phyloP scores from a whole-genome alignment of 202 grass and related monocot genomes.

The Brachypodium distachyon region DNA sequence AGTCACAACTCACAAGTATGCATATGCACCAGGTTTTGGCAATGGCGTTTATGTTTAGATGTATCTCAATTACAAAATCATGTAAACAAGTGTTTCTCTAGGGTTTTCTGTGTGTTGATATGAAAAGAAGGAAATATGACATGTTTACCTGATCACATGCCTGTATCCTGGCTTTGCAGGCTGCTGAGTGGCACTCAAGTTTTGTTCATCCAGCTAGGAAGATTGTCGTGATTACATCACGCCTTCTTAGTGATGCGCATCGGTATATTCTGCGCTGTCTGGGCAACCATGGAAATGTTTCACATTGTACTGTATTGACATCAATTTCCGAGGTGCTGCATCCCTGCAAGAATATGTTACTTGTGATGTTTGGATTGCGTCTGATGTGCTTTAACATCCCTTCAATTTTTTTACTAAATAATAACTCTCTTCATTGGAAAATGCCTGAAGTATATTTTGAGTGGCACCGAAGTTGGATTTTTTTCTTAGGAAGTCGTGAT shows the following conservation, averaged over 20 bases:
- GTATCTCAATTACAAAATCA: background rate
- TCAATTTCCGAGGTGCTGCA: constrained; percentile 79
- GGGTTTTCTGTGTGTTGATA: background rate
- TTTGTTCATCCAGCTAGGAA: constrained; percentile 60
- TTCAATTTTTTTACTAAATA: background rate
- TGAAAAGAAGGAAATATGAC: background rate
- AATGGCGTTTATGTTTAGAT: background rate
- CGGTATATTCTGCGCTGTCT: constrained; percentile 86
- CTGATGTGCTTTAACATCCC: constrained; percentile 1
- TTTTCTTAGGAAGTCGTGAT: background rate
- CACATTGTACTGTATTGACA: constrained; percentile 72
- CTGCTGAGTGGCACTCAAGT: constrained; percentile 62
- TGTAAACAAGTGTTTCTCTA: background rate
- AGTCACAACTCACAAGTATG: background rate
- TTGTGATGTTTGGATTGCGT: background rate
- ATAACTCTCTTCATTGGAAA: background rate
- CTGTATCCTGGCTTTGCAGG: constrained; percentile 36
- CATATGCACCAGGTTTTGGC: background rate
- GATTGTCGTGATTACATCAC: constrained; percentile 69
- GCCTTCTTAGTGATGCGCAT: constrained; percentile 89
- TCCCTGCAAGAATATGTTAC: constrained; percentile 14
- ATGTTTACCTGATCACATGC: background rate
- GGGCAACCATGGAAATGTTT: constrained; percentile 57
- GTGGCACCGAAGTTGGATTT: background rate
- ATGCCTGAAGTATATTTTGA: background rate